Evolutionary conservation across 805 yeast genomes (phyloP).

Genomic region (Peterozyma toletana): DNA sequence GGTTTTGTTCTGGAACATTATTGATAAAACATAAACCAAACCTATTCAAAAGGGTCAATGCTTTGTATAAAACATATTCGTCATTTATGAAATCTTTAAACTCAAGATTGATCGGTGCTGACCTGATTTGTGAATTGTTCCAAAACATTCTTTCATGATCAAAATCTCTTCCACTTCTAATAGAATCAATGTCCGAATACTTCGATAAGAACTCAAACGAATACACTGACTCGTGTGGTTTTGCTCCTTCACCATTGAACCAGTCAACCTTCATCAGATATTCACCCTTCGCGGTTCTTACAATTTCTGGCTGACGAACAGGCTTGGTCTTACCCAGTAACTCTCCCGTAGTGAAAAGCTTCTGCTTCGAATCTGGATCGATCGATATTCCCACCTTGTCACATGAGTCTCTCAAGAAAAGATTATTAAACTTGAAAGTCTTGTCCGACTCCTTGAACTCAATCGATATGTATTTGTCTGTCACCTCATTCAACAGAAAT

Average conservation of each 20-base stretch:
- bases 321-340: conserved; percentile 31
- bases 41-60: conserved; percentile 38
- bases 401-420: conserved; percentile 65
- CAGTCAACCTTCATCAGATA: conserved; percentile 34
- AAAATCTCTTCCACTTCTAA: conserved; percentile 29
- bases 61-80: conserved; percentile 25
- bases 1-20: conserved; percentile 39
- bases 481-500: too few species aligned
- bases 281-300: conserved; percentile 18
- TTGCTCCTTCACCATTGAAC: conserved; percentile 33
- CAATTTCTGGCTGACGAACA: conserved; percentile 22
- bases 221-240: conserved; percentile 24
- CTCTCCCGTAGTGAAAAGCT: conserved; percentile 54
- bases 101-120: conserved; percentile 20
- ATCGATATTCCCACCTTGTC: conserved; percentile 33
- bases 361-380: conserved; percentile 52
- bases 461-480: conserved; percentile 4
- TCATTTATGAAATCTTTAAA: conserved; percentile 34
- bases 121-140: conserved; percentile 23
- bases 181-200: conserved; percentile 27
- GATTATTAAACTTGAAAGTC: conserved; percentile 32
- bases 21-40: conserved; percentile 52
- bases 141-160: conserved; percentile 29
- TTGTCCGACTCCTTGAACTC: conserved; percentile 4
- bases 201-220: conserved; percentile 37